phyloP scores from a whole-genome alignment of 106 monocot genomes.

The Apostasia ramifera region DNA sequence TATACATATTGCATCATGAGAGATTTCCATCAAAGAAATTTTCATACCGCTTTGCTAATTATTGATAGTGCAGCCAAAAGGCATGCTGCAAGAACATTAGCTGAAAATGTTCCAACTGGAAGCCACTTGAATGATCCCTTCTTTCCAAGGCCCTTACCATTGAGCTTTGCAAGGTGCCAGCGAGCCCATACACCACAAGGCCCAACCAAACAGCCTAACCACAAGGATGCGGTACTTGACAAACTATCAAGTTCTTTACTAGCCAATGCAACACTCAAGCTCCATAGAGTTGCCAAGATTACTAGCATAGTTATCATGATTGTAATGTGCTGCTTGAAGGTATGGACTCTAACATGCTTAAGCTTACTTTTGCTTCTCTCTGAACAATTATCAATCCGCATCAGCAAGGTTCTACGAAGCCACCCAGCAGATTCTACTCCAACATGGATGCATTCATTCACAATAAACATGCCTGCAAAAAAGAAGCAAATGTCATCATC shows the following conservation, averaged over 20 bases:
- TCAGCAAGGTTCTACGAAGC: conserved; percentile 23
- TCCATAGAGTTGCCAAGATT: conserved; percentile 28
- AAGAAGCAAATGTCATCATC: neutral
- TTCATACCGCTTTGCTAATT: conserved; percentile 47
- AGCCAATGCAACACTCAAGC: conserved; percentile 38
- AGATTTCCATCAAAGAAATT: neutral
- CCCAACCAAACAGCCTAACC: conserved; percentile 72
- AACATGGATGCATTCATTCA: conserved; percentile 50
- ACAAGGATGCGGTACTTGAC: conserved; percentile 37
- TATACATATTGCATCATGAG: too few species aligned
- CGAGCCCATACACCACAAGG: conserved; percentile 82
- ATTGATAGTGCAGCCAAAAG: conserved; percentile 69
- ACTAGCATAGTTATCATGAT: conserved; percentile 30
- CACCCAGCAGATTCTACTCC: conserved; percentile 56
- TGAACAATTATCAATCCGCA: conserved; percentile 10
- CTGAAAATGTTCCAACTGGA: conserved; percentile 69
- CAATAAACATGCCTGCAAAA: conserved; percentile 56
- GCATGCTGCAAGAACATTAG: conserved; percentile 76
- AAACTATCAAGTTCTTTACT: conserved; percentile 16
- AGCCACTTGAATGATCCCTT: conserved; percentile 54
- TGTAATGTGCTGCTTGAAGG: conserved; percentile 15
- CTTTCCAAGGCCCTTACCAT: conserved; percentile 71
- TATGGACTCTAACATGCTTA: conserved; percentile 35
- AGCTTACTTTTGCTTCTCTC: conserved; percentile 2
- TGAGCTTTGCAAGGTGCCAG: conserved; percentile 80